Conservation (phyloP, 352 stramenopile genomes). For the Globisporangium middletonii region DNA sequence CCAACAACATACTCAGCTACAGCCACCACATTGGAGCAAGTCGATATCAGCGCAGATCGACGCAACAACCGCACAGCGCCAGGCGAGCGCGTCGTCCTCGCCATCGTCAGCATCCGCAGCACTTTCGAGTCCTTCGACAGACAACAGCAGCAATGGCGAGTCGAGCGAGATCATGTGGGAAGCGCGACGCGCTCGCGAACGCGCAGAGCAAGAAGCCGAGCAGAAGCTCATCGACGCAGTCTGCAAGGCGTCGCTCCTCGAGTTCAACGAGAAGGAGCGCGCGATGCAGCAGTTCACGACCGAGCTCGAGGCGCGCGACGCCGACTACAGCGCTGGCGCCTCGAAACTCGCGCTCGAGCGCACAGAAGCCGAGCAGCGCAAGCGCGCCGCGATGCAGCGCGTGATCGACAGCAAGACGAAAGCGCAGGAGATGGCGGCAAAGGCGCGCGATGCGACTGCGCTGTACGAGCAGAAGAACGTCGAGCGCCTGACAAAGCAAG, state of each 20-base stretch:
- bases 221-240: constrained; percentile 76
- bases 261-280: constrained; percentile 67
- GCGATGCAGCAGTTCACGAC: constrained; percentile 47
- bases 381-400: constrained; percentile 62
- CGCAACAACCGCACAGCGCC: constrained; percentile 1
- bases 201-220: constrained; percentile 52
- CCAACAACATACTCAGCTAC: not conserved
- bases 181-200: constrained; percentile 39
- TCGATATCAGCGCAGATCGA: constrained; percentile 24
- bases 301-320: constrained; percentile 24
- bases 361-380: constrained; percentile 44
- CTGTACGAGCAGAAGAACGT: constrained; percentile 52
- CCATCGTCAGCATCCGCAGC: not conserved
- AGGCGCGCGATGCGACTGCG: constrained; percentile 52
- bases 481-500: constrained; percentile 48
- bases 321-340: constrained; percentile 24
- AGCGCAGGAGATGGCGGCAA: constrained; percentile 52
- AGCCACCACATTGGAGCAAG: constrained; percentile 11
- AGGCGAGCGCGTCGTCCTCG: not conserved
- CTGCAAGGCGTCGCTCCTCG: constrained; percentile 65
- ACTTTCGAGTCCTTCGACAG: not conserved
- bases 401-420: constrained; percentile 69
- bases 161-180: constrained; percentile 59
- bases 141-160: not conserved
- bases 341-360: constrained; percentile 34